Conservation (phyloP, 2,329 filamentous ascomycete species). For the Sarocladium oryzae region DNA sequence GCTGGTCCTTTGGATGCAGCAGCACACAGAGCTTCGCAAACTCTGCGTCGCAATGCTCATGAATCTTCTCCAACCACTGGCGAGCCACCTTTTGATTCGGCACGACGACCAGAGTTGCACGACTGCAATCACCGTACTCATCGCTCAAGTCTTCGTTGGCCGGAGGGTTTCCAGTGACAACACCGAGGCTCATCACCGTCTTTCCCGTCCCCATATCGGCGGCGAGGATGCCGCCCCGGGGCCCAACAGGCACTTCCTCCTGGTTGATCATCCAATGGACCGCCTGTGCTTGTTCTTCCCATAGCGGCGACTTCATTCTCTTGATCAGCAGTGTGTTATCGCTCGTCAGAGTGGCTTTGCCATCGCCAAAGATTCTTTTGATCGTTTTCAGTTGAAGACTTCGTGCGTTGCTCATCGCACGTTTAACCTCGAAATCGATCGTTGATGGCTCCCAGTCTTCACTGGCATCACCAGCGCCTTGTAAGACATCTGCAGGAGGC, state of each 20-base stretch:
- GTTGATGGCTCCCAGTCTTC: no score
- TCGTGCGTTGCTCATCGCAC: neutral
- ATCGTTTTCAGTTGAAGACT: neutral
- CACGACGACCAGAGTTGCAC: slow-evolving; percentile 26
- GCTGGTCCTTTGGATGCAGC: slow-evolving; percentile 11
- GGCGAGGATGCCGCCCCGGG: slow-evolving; percentile 55
- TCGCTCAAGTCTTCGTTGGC: slow-evolving; percentile 26
- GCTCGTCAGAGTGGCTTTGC: neutral
- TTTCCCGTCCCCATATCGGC: slow-evolving; percentile 63
- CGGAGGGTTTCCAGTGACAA: slow-evolving; percentile 56
- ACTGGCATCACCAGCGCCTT: no score
- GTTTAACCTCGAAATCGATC: neutral
- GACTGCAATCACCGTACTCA: no score
- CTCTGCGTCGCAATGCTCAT: slow-evolving; percentile 16
- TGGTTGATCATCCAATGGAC: slow-evolving; percentile 47
- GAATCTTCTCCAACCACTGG: slow-evolving; percentile 24
- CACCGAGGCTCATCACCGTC: slow-evolving; percentile 67
- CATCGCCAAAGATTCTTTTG: slow-evolving; percentile 7
- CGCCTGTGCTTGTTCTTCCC: slow-evolving; percentile 43
- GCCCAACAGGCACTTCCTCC: slow-evolving; percentile 29
- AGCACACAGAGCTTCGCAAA: neutral
- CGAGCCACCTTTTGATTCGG: slow-evolving; percentile 16
- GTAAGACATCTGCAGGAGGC: no score
- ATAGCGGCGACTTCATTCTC: slow-evolving; percentile 4
- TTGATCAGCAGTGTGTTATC: neutral